phyloP scores from a whole-genome alignment of 345 rosid species.

The Triadica sebifera region DNA sequence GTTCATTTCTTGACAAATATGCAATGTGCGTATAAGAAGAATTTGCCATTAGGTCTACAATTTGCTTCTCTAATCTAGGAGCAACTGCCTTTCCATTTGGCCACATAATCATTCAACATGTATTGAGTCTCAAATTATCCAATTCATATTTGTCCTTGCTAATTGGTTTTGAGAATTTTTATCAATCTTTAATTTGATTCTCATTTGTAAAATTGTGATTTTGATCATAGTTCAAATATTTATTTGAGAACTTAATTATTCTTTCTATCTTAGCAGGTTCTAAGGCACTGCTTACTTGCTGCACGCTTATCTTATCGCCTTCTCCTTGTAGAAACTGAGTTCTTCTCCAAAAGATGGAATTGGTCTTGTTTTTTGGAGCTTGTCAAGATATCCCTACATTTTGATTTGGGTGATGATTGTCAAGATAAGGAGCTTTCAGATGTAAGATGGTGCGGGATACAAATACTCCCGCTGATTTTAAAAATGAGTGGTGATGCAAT shows the following conservation, averaged over 20 bases:
- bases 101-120: not conserved
- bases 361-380: conserved; percentile 83
- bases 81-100: not conserved
- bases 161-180: not conserved
- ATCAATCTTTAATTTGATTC: not conserved
- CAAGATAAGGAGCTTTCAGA: conserved; percentile 42
- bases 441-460: conserved; percentile 66
- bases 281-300: conserved; percentile 36
- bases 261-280: conserved; percentile 42
- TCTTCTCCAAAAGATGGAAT: conserved; percentile 77
- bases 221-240: not conserved
- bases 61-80: not conserved
- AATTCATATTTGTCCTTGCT: not conserved
- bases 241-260: not conserved
- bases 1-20: not conserved
- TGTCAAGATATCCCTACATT: conserved; percentile 32
- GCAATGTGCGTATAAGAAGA: not conserved
- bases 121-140: not conserved
- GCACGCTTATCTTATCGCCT: conserved; percentile 67
- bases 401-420: conserved; percentile 17
- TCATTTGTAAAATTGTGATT: not conserved
- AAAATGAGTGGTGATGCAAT: conserved; percentile 50
- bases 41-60: not conserved
- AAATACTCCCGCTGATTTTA: conserved; percentile 50
- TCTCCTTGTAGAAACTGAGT: conserved; percentile 51